Conservation (phyloP, 2,329 filamentous ascomycete genomes). For the Aspergillus aculeatinus region DNA sequence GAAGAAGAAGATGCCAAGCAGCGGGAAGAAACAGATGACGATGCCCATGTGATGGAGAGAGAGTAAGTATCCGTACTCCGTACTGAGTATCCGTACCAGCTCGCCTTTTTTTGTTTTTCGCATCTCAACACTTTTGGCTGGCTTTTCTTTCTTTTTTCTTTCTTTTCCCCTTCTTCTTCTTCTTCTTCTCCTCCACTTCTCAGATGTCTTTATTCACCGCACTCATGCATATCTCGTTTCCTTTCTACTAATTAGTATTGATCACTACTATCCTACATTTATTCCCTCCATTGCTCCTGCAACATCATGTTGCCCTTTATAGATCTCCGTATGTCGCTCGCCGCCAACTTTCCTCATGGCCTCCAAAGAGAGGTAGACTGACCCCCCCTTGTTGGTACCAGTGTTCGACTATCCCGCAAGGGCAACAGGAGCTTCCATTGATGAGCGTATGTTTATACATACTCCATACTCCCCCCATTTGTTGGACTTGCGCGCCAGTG, state of each 20-base stretch:
- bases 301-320: conserved; percentile 63
- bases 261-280: background rate
- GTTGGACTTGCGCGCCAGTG: background rate
- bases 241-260: conserved; percentile 4
- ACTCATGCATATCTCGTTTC: background rate
- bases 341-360: background rate
- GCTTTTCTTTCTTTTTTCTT: too few relatives aligned
- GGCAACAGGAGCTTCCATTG: conserved; percentile 61
- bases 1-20: conserved; percentile 11
- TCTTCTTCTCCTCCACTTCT: background rate
- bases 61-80: too few relatives aligned
- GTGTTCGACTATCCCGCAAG: conserved; percentile 61
- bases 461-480: background rate
- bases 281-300: conserved; percentile 7
- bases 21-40: conserved; percentile 1
- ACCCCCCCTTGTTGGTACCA: conserved; percentile 31
- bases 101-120: too few relatives aligned
- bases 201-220: background rate
- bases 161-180: too few relatives aligned
- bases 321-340: conserved; percentile 52
- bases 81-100: too few relatives aligned
- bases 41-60: conserved; percentile 9
- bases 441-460: conserved; percentile 55
- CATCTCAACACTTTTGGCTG: background rate
- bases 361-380: conserved; percentile 10